Base-by-base conservation (phyloP, 1,284 basidiomycete genomes). In the Apiotrichum gracile region DNA sequence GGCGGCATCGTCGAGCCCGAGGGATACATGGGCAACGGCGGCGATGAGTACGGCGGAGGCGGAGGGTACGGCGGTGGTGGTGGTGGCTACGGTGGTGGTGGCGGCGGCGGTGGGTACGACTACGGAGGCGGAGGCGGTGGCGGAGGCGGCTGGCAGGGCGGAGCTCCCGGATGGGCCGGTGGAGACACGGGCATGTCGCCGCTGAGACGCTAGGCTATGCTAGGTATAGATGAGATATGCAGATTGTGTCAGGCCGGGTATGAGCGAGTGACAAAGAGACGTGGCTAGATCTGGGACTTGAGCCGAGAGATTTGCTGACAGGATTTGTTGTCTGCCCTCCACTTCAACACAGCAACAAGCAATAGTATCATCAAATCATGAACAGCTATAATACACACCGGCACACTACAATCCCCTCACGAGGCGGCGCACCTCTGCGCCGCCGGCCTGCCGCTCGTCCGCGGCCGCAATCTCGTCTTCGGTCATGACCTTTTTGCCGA, bases 401-500 rank as follows among this genome's bases (percentile, higher is more conserved):
- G n/a, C n/a, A n/a, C n/a, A n/a, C n/a, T n/a, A n/a, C n/a, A n/a
- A 47, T 13, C 46, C 46, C 22, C 64, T 58, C 3, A 71, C 53
- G 68, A 73, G 66, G 24, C 72, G 55, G 39, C 65, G 65, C 29
- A 74, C 65, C 40, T 74, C 66, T 5, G 64, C 65, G 55, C 62
- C 58, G 14, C 50, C 42, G n/a, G 52, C 51, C 6, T 60, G 49
- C 21, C 66, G 63, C 4, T 64, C 68, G 26, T 52, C 59, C 49
- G 31, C 40, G 9, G 48, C 38, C 33, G 45, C 45, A 14, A 79
- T 78, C 48, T 78, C 76, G 42, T 79, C 78, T 51, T 78, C 79
- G 6, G 75, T 79, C 16, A 77, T 61, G 13, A 78, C 66, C 54
- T 77, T 48, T 65, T 74, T 79, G 17, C 77, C 77, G 24, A 80